A percentile compares a stretch with the other conserved stretches of the same genome.
Evolutionary conservation across 140 eudicot genomes (phyloP).

Genomic region (Ambrosia hybrid): DNA sequence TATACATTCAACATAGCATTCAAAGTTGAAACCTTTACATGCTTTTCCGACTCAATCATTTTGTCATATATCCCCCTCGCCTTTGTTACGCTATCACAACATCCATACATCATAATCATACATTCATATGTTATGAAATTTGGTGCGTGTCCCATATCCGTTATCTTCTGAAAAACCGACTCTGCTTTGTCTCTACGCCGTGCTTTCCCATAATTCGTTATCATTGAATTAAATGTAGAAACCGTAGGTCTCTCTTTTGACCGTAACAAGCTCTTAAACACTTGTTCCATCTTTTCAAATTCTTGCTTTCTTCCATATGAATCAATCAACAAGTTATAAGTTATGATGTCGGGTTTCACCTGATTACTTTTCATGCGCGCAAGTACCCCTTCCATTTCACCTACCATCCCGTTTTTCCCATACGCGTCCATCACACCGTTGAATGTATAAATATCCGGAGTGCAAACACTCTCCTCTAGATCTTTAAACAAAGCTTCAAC

Average conservation of each 20-base stretch:
- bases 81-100: constrained; percentile 65
- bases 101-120: constrained; percentile 84
- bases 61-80: constrained; percentile 72
- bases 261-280: constrained; percentile 70
- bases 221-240: constrained; percentile 89
- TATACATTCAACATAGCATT: constrained; percentile 91
- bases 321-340: constrained; percentile 79
- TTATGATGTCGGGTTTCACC: constrained; percentile 74
- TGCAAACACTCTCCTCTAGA: constrained; percentile 69
- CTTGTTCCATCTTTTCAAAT: constrained; percentile 96
- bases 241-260: constrained; percentile 84
- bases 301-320: constrained; percentile 90
- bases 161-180: constrained; percentile 57
- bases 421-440: constrained; percentile 96
- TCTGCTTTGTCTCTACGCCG: constrained; percentile 83
- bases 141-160: constrained; percentile 65
- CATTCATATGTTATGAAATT: constrained; percentile 77
- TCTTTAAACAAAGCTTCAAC: constrained; percentile 73
- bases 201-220: constrained; percentile 92
- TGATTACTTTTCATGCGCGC: constrained; percentile 73
- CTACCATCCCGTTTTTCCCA: constrained; percentile 88
- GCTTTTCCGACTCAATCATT: constrained; percentile 48
- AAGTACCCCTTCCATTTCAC: constrained; percentile 81
- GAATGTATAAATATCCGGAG: constrained; percentile 83
- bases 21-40: constrained; percentile 63